A percentile compares a stretch with the other conserved stretches of the same genome.
These are phyloP conservation scores for Sporothrix phasma DNA, from an alignment of 2,329 filamentous ascomycete species.

Conservation along the genomic window DNA sequence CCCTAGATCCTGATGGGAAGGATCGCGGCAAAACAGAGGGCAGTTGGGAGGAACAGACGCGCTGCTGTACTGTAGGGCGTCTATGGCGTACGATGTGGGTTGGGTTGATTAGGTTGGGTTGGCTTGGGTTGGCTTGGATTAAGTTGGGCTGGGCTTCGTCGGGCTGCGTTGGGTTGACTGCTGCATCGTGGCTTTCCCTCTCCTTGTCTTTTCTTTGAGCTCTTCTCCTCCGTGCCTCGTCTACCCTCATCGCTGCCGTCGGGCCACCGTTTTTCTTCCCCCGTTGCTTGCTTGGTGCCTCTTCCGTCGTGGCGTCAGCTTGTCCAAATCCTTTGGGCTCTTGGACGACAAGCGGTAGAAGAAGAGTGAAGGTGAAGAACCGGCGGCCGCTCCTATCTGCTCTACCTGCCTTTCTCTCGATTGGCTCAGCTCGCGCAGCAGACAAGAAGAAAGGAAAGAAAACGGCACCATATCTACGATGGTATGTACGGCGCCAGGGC, in stretches of 20 bases:
- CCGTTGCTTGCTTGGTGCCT: not conserved
- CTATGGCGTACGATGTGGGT: not conserved
- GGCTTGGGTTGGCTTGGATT: not conserved
- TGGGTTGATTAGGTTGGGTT: not conserved
- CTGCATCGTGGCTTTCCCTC: not conserved
- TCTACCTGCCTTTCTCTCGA: too few species aligned
- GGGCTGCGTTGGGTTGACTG: not conserved
- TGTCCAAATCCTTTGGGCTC: too few species aligned
- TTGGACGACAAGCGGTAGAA: too few species aligned
- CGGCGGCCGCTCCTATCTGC: too few species aligned
- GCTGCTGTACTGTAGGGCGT: not conserved
- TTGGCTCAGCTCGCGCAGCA: too few species aligned
- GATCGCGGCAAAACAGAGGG: constrained; percentile 8
- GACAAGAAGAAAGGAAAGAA: too few species aligned
- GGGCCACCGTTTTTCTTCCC: too few species aligned
- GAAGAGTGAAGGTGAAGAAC: too few species aligned
- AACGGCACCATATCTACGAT: too few species aligned
- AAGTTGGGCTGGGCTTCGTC: not conserved
- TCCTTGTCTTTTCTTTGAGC: not conserved
- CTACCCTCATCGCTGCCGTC: not conserved
- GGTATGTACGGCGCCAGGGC: too few species aligned
- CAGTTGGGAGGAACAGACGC: constrained; percentile 10
- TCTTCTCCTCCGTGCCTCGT: not conserved
- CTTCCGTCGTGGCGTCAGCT: not conserved
- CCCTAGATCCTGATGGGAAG: not conserved